Evolutionary conservation across 2,329 filamentous ascomycete species (phyloP), one percentile per base, ranked within the genome.

Genomic region (Myotisia sp.): DNA sequence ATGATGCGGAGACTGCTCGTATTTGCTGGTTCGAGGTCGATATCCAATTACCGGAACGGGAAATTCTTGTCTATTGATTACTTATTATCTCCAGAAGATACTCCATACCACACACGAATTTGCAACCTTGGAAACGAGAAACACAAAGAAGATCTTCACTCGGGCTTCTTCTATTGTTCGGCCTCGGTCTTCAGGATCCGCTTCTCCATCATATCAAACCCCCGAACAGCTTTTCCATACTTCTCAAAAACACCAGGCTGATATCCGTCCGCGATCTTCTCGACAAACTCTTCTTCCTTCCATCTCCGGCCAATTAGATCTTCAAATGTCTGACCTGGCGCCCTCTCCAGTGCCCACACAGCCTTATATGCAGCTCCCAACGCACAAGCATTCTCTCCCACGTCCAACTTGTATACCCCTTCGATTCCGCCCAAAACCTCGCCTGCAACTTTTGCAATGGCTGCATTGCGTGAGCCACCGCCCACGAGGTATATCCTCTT

Each of bases 311-410:
- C 83, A 41, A 98, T 78, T 43, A 93, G 65, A 41, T 87, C 78
- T 53, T 95, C 90, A 60, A 95, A 95, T 3, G 70, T 82, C 68
- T 92, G 76, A 12, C 64, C 67, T 0, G 47, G 54, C 16, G 58
- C 56, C 30, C 81, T 64, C 64, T 90, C 84, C 36, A 84, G 65
- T 1, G 80, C 85, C 90, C 90, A 98, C 0, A 92, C 76, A 9
- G 90, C 87, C 62, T 95, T 95, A 61, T 95, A 94, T 17, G 87
- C 87, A 5, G 84, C 84, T 9, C 90, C 90, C 9, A 95, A 62
- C 7, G 87, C 90, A 59, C 90, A 98, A 2, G 90, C 87, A 60
- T 92, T 94, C 17, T 86, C 85, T 17, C 90, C 87, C 4, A 95
- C 84, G 52, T 95, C 86, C 9, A 98, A 73, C 58, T 79, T 81